Evolutionary conservation across 768 basidiomycete genomes (phyloP).

Genomic region (Melanogaster broomeanus): DNA sequence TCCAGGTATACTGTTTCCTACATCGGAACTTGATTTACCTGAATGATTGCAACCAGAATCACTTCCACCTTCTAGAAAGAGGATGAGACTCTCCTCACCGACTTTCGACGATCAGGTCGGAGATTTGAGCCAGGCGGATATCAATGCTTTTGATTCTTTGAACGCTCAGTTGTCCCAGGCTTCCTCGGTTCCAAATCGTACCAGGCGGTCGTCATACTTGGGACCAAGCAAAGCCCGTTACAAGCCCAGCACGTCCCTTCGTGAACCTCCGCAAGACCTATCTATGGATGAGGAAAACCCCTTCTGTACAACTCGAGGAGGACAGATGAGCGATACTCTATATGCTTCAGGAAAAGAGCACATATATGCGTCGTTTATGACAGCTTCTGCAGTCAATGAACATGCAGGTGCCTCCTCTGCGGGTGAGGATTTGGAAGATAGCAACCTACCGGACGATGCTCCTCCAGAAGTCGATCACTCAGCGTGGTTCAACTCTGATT

Average conservation of each 20-base stretch:
- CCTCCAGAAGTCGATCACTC: constrained; percentile 43
- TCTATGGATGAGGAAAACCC: constrained; percentile 21
- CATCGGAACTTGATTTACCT: neutral
- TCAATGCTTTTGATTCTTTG: constrained; percentile 55
- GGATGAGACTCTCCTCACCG: constrained; percentile 65
- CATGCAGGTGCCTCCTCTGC: neutral
- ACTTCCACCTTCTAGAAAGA: constrained; percentile 52
- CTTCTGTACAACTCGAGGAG: constrained; percentile 8
- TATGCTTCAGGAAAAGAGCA: neutral
- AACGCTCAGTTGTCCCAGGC: constrained; percentile 47
- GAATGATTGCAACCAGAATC: constrained; percentile 2
- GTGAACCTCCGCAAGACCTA: neutral
- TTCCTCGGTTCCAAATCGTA: neutral
- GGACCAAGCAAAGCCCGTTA: neutral
- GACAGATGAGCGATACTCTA: neutral
- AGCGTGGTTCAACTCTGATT: constrained; percentile 50
- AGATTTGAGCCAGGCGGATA: constrained; percentile 55
- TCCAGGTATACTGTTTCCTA: neutral
- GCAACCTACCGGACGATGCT: constrained; percentile 40
- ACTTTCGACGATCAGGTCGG: constrained; percentile 57
- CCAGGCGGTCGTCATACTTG: neutral
- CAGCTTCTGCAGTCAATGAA: constrained; percentile 12
- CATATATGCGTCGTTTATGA: constrained; percentile 21
- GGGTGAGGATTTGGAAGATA: constrained; percentile 5
- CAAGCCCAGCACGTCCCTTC: neutral